Evolutionary conservation across 176 grass and related monocot species (phyloP).

Genomic region (Areca catechu): DNA sequence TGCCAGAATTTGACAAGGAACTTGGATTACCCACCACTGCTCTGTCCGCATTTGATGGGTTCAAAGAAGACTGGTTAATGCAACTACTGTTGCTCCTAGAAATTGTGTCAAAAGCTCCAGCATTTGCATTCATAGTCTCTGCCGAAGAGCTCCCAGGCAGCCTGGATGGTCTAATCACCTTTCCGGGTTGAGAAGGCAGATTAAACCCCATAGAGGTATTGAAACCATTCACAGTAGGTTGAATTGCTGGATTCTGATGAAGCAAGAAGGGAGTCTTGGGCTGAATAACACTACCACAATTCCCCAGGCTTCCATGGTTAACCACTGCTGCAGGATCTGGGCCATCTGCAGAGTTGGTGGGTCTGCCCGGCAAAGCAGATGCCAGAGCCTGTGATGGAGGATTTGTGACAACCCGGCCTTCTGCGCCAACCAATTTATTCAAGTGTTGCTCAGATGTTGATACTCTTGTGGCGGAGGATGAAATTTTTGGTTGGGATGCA

Average conservation of each 20-base stretch:
- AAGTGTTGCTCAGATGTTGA: conserved; percentile 20
- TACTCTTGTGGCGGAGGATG: background rate
- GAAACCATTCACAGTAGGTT: conserved; percentile 45
- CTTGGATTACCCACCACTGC: conserved; percentile 6
- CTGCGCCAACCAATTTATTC: background rate
- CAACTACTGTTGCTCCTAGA: conserved; percentile 26
- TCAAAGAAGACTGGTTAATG: conserved; percentile 1
- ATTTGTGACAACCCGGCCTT: background rate
- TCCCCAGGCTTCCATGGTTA: conserved; percentile 9
- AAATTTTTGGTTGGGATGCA: conserved; percentile 1
- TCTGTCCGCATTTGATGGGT: conserved; percentile 32
- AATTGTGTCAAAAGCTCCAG: background rate
- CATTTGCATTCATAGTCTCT: conserved; percentile 1
- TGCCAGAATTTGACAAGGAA: conserved; percentile 18
- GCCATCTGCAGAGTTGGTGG: background rate
- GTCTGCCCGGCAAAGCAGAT: conserved; percentile 14
- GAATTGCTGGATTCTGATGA: conserved; percentile 13
- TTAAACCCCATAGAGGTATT: conserved; percentile 29
- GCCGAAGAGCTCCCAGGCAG: background rate
- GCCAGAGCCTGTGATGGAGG: conserved; percentile 13
- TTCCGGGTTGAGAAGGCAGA: conserved; percentile 13
- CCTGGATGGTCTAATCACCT: background rate
- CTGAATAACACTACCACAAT: background rate
- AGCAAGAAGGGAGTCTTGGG: conserved; percentile 22
- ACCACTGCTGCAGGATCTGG: conserved; percentile 9